phyloP scores from a whole-genome alignment of 176 grass and related monocot species.

The Eragrostis curvula region DNA sequence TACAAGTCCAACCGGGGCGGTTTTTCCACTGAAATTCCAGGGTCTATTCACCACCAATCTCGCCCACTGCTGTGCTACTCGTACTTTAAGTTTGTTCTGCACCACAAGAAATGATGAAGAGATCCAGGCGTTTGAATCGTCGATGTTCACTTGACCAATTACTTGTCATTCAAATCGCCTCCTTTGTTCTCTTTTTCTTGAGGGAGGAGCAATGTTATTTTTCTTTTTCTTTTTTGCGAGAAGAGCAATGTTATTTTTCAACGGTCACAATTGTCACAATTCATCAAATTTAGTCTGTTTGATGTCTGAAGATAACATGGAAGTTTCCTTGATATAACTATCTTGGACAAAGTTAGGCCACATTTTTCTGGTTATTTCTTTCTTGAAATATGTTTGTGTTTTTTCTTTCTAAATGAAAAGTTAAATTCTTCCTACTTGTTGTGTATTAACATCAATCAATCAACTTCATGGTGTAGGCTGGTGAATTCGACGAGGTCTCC shows the following conservation, averaged over 20 bases:
- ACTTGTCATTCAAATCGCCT: background rate
- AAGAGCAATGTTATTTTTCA: background rate
- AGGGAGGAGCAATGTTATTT: background rate
- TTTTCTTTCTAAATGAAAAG: no score
- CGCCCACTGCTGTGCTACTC: no score
- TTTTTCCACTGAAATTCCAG: background rate
- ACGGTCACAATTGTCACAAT: background rate
- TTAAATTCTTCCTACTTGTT: no score
- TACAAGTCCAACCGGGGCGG: background rate
- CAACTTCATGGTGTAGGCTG: slow-evolving; percentile 27
- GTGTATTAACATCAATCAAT: background rate
- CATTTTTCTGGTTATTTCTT: no score
- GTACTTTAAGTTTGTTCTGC: no score
- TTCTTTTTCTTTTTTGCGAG: background rate
- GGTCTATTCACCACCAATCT: background rate
- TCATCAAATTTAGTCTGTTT: background rate
- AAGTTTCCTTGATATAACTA: no score
- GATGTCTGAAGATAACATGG: background rate
- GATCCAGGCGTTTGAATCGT: background rate
- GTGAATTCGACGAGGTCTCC: slow-evolving; percentile 50
- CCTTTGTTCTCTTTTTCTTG: background rate
- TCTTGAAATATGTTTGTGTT: no score
- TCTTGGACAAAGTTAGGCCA: no score
- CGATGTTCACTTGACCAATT: background rate
- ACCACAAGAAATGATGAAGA: background rate